Evolutionary conservation across 2,329 filamentous ascomycete genomes (phyloP), one percentile per base, ranked within the genome.

Genomic region (Ceratocystis alfenasii): DNA sequence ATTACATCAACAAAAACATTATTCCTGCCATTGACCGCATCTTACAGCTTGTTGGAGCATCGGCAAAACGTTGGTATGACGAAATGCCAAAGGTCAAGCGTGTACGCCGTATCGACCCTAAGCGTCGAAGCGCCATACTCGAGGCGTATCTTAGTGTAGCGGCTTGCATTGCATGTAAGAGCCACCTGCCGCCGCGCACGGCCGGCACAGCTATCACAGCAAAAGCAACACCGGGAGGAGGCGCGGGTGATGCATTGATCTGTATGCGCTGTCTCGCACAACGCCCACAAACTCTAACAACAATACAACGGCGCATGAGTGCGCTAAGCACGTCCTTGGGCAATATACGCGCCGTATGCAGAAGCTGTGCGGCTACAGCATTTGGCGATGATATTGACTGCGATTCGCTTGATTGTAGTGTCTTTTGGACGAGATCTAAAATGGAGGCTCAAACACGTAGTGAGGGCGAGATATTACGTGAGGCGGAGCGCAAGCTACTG

Each of bases 11-110:
- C 20, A 97, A 96, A 78, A 97, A 96, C 73, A 74, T 99, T 7
- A 95, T 99, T 62, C 94, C 94, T 5, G 94, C 94, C 0, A 81
- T 99, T 0, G 93, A 97, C 75, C 87, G 94, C 33, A 96, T 99
- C 69, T 96, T 99, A 78, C 96, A 94, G 72, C 86, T 99, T 2
- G 89, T 97, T 1, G 94, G 94, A 5, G 94, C 91, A 41, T 95
- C 94, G 73, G 89, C 97, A 0, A 79, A 89, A 20, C 82, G 84
- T 67, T 99, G 94, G 94, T 97, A 91, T 72, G 90, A 96, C 69
- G 91, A 96, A 75, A 95, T 97, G 90, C 93, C 93, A 59, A 96
- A 95, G 74, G 80, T 94, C 22, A 88, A 91, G 72, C 86, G 87
- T 7, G 83, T 93, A 59, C 82, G 73, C 63, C 68, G 74, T 65